A percentile compares a stretch with the other conserved stretches of the same genome.
Evolutionary conservation across 2,329 filamentous ascomycete species (phyloP).

Genomic region (Blastomyces emzantsi): DNA sequence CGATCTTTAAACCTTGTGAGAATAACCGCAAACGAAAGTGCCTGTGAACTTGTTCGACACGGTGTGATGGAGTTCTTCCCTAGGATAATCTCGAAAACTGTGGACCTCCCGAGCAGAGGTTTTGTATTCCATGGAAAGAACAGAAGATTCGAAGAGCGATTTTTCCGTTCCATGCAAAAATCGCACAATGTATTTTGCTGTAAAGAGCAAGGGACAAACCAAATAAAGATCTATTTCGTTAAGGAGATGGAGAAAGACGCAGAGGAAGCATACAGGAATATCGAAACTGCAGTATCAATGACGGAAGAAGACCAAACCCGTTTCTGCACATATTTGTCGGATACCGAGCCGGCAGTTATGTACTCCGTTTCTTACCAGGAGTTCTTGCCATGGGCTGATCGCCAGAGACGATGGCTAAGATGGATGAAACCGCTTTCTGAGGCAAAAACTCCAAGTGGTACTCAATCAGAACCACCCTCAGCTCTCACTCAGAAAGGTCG

Average conservation of each 20-base stretch:
- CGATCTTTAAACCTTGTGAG: conserved; percentile 27
- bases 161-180: conserved; percentile 28
- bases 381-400: conserved; percentile 26
- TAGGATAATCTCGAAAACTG: conserved; percentile 24
- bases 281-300: conserved; percentile 26
- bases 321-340: conserved; percentile 30
- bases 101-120: conserved; percentile 20
- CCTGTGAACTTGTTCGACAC: conserved; percentile 29
- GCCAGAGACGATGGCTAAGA: conserved; percentile 30
- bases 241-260: conserved; percentile 25
- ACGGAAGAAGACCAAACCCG: conserved; percentile 18
- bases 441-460: conserved; percentile 13
- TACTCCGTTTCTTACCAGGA: conserved; percentile 21
- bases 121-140: conserved; percentile 13
- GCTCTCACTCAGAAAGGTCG: conserved; percentile 12
- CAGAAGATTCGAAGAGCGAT: conserved; percentile 19
- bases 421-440: conserved; percentile 28
- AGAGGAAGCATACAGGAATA: conserved; percentile 27
- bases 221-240: conserved; percentile 27
- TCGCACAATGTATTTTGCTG: conserved; percentile 27
- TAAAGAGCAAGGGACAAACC: conserved; percentile 14
- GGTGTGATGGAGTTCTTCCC: conserved; percentile 25
- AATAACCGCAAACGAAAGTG: conserved; percentile 27
- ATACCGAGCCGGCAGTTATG: conserved; percentile 22
- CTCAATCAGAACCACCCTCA: conserved; percentile 10